These are phyloP conservation scores for Cladobotryum protrusum DNA, from an alignment of 2,329 filamentous ascomycete species.

Conservation along the genomic window DNA sequence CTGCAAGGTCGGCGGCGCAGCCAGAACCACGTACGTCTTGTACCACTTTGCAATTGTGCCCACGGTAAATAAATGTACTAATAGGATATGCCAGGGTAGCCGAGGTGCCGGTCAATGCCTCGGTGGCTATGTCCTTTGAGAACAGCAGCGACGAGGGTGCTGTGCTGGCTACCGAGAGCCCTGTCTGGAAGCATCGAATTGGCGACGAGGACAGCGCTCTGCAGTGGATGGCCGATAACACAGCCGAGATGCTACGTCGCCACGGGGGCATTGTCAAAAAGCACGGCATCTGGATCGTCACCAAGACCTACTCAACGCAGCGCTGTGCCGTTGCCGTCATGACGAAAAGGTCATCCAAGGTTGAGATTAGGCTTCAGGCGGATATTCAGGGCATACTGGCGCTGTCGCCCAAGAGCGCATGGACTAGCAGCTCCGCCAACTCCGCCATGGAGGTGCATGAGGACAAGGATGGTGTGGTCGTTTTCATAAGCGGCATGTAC, in stretches of 20 bases:
- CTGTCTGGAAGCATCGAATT: neutral
- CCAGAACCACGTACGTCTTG: too few relatives aligned
- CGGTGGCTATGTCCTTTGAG: neutral
- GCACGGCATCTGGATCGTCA: conserved; percentile 2
- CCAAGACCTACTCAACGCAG: conserved; percentile 1
- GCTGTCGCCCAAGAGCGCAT: neutral
- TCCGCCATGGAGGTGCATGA: conserved; percentile 4
- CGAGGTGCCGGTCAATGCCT: neutral
- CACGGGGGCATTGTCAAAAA: neutral
- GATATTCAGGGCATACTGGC: neutral
- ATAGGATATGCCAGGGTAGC: too few relatives aligned
- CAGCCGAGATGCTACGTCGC: too few relatives aligned
- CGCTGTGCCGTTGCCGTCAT: conserved; percentile 1
- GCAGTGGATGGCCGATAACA: too few relatives aligned
- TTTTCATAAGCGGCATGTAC: conserved; percentile 7
- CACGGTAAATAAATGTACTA: too few relatives aligned
- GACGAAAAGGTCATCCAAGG: neutral
- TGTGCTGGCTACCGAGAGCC: neutral
- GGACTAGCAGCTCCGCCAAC: neutral
- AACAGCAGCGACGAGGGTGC: neutral
- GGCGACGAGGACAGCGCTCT: too few relatives aligned
- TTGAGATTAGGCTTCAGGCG: neutral
- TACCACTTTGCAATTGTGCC: too few relatives aligned
- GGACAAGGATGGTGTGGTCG: conserved; percentile 7
- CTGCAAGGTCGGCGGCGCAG: too few relatives aligned